Conservation (phyloP, 257 asterid species). For the Solanum chaucha region DNA sequence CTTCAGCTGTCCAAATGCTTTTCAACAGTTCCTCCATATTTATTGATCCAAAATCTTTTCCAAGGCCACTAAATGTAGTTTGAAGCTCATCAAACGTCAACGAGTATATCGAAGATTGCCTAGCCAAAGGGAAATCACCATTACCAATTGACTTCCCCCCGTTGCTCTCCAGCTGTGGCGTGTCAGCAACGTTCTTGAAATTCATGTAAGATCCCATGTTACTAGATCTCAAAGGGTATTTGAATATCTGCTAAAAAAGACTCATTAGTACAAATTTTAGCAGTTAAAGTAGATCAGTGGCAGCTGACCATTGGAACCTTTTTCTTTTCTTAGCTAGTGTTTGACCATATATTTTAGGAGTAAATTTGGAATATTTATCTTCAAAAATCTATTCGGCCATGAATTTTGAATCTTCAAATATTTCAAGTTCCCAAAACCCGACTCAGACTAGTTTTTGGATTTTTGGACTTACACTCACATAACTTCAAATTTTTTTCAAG, state of each 20-base stretch:
- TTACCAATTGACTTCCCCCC: conserved; percentile 33
- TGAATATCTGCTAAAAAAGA: conserved; percentile 23
- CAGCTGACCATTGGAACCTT: background rate
- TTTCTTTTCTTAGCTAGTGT: background rate
- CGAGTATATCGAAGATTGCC: conserved; percentile 71
- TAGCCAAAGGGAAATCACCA: conserved; percentile 40
- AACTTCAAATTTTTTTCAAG: background rate
- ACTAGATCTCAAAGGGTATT: conserved; percentile 1
- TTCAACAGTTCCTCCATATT: conserved; percentile 89
- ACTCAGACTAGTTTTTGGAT: background rate
- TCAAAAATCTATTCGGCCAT: background rate
- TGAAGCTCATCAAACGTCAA: conserved; percentile 89
- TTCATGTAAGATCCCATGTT: conserved; percentile 71
- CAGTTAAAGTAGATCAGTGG: background rate
- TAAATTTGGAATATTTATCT: background rate
- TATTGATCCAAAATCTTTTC: conserved; percentile 86
- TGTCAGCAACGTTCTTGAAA: conserved; percentile 56
- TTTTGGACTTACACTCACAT: background rate
- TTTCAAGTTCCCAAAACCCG: background rate
- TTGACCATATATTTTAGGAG: background rate
- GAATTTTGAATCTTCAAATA: background rate
- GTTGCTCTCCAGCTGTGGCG: conserved; percentile 34
- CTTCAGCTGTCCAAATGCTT: conserved; percentile 88
- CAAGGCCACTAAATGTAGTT: conserved; percentile 57
- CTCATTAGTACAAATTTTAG: conserved; percentile 4